Conservation (phyloP, 75 land plant species). For the Pinus albicaulis region DNA sequence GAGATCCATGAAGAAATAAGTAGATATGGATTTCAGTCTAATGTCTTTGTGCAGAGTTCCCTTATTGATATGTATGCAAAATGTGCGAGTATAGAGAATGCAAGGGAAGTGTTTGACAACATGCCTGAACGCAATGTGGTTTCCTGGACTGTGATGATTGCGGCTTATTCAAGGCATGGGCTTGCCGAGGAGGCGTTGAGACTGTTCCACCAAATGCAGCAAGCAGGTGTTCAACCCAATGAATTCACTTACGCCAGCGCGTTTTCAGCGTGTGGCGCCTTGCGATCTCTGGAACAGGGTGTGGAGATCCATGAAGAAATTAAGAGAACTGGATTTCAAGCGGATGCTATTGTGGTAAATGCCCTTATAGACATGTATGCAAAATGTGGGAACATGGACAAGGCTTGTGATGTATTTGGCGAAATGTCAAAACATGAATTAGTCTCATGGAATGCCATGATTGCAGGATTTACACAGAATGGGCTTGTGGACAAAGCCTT, state of each 20-base stretch:
- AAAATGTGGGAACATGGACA: slow-evolving; percentile 54
- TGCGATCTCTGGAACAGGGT: slow-evolving; percentile 49
- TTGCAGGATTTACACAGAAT: slow-evolving; percentile 48
- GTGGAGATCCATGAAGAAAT: slow-evolving; percentile 44
- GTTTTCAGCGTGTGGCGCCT: slow-evolving; percentile 48
- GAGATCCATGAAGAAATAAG: slow-evolving; percentile 19
- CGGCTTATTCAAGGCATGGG: slow-evolving; percentile 3
- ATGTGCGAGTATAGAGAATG: background rate
- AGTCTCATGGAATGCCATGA: slow-evolving; percentile 58
- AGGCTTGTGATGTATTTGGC: slow-evolving; percentile 42
- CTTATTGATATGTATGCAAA: slow-evolving; percentile 5
- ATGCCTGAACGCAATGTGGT: background rate
- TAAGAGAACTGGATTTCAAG: slow-evolving; percentile 30
- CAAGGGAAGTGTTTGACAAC: background rate
- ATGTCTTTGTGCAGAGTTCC: background rate
- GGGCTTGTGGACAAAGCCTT: slow-evolving; percentile 48
- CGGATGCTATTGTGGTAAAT: slow-evolving; percentile 47
- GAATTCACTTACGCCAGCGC: slow-evolving; percentile 54
- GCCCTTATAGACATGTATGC: slow-evolving; percentile 62
- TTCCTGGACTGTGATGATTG: slow-evolving; percentile 7
- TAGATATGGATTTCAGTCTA: background rate
- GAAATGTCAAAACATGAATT: slow-evolving; percentile 43
- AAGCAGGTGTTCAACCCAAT: slow-evolving; percentile 37
- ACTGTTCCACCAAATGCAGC: slow-evolving; percentile 47
- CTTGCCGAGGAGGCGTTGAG: slow-evolving; percentile 25